Evolutionary conservation across 2,329 filamentous ascomycete genomes (phyloP), one percentile per base, ranked within the genome.

Genomic region (Tolypocladium guangdongense): DNA sequence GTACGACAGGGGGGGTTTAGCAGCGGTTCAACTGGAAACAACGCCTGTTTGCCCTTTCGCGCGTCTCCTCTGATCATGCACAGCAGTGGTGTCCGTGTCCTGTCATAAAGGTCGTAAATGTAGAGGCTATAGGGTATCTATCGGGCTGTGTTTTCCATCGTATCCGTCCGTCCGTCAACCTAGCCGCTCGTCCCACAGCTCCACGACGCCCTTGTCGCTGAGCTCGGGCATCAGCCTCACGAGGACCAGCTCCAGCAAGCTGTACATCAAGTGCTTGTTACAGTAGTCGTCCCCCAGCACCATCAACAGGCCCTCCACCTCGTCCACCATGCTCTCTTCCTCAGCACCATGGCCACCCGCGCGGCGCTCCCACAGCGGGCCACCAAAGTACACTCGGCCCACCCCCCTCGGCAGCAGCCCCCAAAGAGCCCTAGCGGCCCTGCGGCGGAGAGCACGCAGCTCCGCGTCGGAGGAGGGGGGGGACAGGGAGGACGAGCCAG

Each of bases 211-310:
- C 65, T 81, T 83, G 62, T 89, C 86, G 52, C 78, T 78, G 62
- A 97, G 68, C 71, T 99, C 93, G 5, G 93, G 93, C 64, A 96
- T 81, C 57, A 97, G 69, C 58, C 86, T 82, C 54, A 90, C 80
- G n/a, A 96, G 74, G 2, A 96, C 67, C 54, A 92, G 71, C 71
- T 99, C 93, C 36, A 97, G 72, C 49, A 93, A 76, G 46, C 82
- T 78, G 64, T 95, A 96, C 60, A 96, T 74, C 35, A 97, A 74
- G 71, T 96, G 90, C 72, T 91, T 95, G 71, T 99, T 99, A 71
- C 90, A 86, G 71, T 96, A 96, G 51, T 80, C 76, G 69, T 96
- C 90, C 18, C 80, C 81, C 59, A 96, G 85, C 38, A 91, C 75
- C 61, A 87, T 82, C 48, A 97, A 75, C 47, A 90, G 74, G 30